Conservation (phyloP, 805 yeast genomes). For the Ogataea siamensis region DNA sequence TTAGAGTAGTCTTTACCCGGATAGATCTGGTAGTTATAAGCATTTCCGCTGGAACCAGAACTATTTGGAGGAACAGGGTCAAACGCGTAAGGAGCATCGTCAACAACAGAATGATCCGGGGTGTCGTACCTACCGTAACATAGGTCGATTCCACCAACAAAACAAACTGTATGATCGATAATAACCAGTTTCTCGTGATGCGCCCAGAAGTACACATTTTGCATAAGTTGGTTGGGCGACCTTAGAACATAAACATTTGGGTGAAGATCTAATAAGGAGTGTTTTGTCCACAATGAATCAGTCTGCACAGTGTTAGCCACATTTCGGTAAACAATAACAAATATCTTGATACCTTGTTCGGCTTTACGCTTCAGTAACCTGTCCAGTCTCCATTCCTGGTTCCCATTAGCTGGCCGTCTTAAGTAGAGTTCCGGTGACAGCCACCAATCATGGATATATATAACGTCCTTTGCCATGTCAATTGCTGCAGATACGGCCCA, state of each 20-base stretch:
- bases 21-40: conserved; percentile 57
- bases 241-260: conserved; percentile 86
- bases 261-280: conserved; percentile 81
- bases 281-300: conserved; percentile 93
- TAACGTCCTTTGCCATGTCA: conserved; percentile 89
- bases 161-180: conserved; percentile 83
- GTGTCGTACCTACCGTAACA: conserved; percentile 97
- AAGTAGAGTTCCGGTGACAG: conserved; percentile 88
- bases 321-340: conserved; percentile 87
- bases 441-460: conserved; percentile 99
- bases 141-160: conserved; percentile 92
- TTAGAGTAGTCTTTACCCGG: conserved; percentile 98
- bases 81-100: conserved; percentile 50
- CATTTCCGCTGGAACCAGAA: conserved; percentile 25
- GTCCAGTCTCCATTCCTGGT: conserved; percentile 91
- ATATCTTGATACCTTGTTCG: conserved; percentile 90
- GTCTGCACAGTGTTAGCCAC: conserved; percentile 92
- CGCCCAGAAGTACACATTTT: conserved; percentile 96
- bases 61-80: conserved; percentile 21
- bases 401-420: conserved; percentile 92
- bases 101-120: conserved; percentile 87
- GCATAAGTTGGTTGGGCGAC: conserved; percentile 92
- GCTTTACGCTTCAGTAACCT: conserved; percentile 86
- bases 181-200: conserved; percentile 94
- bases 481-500: conserved; percentile 95